These are phyloP conservation scores for Tricholoma matsutake DNA, from an alignment of 768 basidiomycete species.

Conservation along the genomic window DNA sequence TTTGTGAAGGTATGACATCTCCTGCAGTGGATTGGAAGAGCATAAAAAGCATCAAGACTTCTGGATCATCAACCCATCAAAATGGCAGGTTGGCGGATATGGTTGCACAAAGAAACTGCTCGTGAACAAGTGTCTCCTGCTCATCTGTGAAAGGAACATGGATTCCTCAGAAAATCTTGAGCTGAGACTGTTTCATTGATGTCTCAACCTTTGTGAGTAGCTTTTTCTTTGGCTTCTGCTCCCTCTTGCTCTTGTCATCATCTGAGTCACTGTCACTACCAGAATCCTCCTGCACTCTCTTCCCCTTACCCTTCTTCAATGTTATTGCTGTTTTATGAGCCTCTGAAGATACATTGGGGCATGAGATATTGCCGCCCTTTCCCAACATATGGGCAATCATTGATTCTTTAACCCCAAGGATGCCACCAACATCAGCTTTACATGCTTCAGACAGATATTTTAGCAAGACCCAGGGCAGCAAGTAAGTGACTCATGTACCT, in stretches of 20 bases:
- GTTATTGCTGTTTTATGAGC: conserved; percentile 12
- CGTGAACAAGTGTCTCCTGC: conserved; percentile 13
- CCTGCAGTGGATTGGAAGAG: conserved; percentile 24
- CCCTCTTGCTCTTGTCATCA: conserved; percentile 1
- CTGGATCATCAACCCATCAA: conserved; percentile 16
- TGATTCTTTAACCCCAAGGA: conserved; percentile 19
- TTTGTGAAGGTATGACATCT: conserved; percentile 17
- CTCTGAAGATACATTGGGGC: conserved; percentile 11
- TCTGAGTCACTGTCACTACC: conserved; percentile 6
- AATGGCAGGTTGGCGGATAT: conserved; percentile 28
- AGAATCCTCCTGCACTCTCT: neutral
- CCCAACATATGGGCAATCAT: conserved; percentile 26
- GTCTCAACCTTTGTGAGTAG: conserved; percentile 18
- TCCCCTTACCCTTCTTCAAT: conserved; percentile 7
- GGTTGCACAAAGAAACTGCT: conserved; percentile 24
- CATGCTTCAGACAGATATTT: conserved; percentile 11
- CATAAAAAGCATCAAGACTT: conserved; percentile 19
- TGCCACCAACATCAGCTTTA: conserved; percentile 14
- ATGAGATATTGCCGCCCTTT: conserved; percentile 11
- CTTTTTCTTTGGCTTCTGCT: conserved; percentile 9
- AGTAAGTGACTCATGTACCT: neutral
- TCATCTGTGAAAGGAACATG: conserved; percentile 22
- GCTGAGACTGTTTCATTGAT: too few relatives aligned
- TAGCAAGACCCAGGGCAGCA: neutral
- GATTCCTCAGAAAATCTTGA: conserved; percentile 24